phyloP scores from a whole-genome alignment of 1,284 basidiomycete species.

The Tilletiopsis washingtonensis region DNA sequence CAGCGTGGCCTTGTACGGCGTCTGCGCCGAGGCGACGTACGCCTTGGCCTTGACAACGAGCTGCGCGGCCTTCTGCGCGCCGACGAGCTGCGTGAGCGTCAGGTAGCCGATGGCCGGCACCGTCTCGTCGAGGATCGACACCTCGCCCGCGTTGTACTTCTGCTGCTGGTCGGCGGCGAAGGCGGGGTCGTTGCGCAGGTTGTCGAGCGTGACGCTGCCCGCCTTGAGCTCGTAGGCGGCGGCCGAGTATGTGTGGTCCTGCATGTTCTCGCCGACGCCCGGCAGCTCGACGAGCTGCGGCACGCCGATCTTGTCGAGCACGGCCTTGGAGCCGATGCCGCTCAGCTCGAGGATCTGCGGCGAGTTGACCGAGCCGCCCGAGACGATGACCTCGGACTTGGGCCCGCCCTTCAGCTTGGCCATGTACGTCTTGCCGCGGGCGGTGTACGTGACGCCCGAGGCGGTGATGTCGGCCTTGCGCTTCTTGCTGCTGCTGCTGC shows the following conservation, averaged over 20 bases:
- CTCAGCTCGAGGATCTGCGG: conserved; percentile 53
- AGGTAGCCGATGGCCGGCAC: conserved; percentile 41
- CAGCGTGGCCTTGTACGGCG: conserved; percentile 27
- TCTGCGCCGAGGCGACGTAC: conserved; percentile 16
- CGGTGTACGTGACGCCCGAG: conserved; percentile 21
- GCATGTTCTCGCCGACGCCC: conserved; percentile 51
- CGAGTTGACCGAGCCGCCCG: conserved; percentile 34
- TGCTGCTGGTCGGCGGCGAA: conserved; percentile 29
- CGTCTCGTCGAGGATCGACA: conserved; percentile 30
- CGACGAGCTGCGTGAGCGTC: conserved; percentile 29
- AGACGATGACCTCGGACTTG: conserved; percentile 31
- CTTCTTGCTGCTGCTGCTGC: not conserved
- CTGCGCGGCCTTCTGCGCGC: conserved; percentile 14
- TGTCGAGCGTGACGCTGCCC: conserved; percentile 30
- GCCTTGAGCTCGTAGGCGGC: conserved; percentile 34
- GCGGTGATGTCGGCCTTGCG: conserved; percentile 7
- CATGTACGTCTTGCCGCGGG: conserved; percentile 20
- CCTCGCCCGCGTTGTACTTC: conserved; percentile 27
- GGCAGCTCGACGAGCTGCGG: conserved; percentile 27
- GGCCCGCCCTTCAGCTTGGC: conserved; percentile 16
- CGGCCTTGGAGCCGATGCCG: conserved; percentile 51
- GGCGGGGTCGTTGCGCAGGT: conserved; percentile 27
- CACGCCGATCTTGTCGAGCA: conserved; percentile 48
- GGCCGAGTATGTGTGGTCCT: conserved; percentile 49
- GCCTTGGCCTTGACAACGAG: conserved; percentile 20